phyloP scores from a whole-genome alignment of 2,329 filamentous ascomycete genomes.

The Kalmusia sp. region DNA sequence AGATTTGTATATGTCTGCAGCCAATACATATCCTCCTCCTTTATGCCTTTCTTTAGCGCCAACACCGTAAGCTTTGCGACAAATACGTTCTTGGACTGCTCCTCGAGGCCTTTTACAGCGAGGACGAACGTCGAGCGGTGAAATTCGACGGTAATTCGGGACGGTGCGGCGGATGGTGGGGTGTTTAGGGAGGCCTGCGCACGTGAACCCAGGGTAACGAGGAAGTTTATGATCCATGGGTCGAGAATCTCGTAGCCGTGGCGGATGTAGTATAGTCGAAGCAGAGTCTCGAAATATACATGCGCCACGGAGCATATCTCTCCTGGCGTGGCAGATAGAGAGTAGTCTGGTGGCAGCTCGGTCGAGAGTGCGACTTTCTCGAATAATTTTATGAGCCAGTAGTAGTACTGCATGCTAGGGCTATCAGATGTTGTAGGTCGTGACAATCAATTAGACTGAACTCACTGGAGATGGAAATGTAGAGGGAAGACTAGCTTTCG shows the following conservation, averaged over 20 bases:
- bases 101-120: not conserved
- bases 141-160: too few relatives aligned
- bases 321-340: not conserved
- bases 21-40: not conserved
- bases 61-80: not conserved
- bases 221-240: not conserved
- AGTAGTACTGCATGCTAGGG: not conserved
- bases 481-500: not conserved
- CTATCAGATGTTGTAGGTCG: not conserved
- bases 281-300: not conserved
- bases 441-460: not conserved
- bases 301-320: not conserved
- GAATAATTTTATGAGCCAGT: not conserved
- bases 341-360: not conserved
- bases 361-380: not conserved
- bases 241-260: not conserved
- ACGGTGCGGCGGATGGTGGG: not conserved
- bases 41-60: not conserved
- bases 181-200: not conserved
- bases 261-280: not conserved
- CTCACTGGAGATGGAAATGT: not conserved
- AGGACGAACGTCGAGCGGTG: not conserved
- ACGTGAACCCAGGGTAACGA: not conserved
- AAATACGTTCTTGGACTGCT: not conserved
- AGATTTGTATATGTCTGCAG: not conserved